Evolutionary conservation across 1,139 yeast genomes (phyloP), one percentile per base, ranked within the genome.

Genomic region (Debaryomyces sp.): DNA sequence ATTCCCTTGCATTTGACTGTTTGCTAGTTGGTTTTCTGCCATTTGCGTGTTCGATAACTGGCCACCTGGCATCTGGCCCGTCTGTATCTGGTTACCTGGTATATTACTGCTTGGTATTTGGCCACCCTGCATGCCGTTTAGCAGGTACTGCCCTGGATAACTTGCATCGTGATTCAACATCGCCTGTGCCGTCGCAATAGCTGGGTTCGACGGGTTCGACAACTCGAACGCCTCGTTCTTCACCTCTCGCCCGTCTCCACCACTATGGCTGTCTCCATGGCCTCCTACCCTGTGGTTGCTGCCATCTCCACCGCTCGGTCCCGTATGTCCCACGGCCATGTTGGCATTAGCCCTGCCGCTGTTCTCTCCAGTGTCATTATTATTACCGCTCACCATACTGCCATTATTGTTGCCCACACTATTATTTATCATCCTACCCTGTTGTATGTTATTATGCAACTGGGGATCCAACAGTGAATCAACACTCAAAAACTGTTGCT

Each of bases 401-500:
- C 43, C 27, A 10, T 27, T 22, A 27, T 34, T 36, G 8, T 18
- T 32, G n/a, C 29, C 40, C 29, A 15, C 27, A n/a, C 36, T 37
- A 26, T 24, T 12, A 18, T 34, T 34, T 21, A 45, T 26, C 13
- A 41, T 34, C 26, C 44, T 39, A 12, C 30, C 40, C 18, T 41
- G 44, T 17, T 41, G 44, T 37, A 34, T 10, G 41, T 53, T 46
- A 24, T 27, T 45, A 46, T 54, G 54, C 36, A 61, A 50, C 50
- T 59, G 65, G 33, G 62, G 58, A 43, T 64, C 70, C 50, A 66
- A 54, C 43, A 54, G 64, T 40, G 63, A 54, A 43, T 68, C 74
- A 39, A 64, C 71, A 30, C 64, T 58, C 50, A 68, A 61, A 59
- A 62, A 69, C 53, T 64, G 72, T 52, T 68, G 75, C 51, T 71